A percentile compares a stretch with the other conserved stretches of the same genome.
These are phyloP conservation scores for Diplotaxis tenuifolia DNA, from an alignment of 345 rosid species.

Conservation along the genomic window DNA sequence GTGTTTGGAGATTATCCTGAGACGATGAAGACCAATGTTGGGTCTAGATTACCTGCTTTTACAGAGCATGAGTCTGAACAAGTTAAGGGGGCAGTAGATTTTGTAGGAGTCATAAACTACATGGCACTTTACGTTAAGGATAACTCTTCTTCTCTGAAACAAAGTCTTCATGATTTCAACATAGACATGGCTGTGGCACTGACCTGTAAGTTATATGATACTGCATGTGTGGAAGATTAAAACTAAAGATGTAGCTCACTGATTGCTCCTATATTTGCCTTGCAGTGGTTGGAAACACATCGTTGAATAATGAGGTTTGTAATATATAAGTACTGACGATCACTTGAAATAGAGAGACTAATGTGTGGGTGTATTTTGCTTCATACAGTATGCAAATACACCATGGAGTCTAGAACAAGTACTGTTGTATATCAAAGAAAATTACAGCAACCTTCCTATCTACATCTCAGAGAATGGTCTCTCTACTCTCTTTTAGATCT, in stretches of 20 bases:
- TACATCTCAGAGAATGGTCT: constrained; percentile 48
- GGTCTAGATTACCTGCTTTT: constrained; percentile 48
- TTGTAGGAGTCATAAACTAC: constrained; percentile 84
- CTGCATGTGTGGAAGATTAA: neutral
- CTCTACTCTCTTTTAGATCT: constrained; percentile 4
- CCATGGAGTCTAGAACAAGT: constrained; percentile 39
- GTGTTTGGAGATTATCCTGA: too few relatives aligned
- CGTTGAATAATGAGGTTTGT: constrained; percentile 4
- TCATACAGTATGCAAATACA: constrained; percentile 36
- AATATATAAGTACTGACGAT: constrained; percentile 3
- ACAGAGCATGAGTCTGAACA: constrained; percentile 52
- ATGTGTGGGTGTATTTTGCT: constrained; percentile 2
- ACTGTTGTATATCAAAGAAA: constrained; percentile 40
- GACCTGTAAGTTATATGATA: constrained; percentile 6
- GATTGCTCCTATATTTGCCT: neutral
- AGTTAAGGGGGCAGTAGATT: constrained; percentile 72
- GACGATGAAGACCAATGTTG: too few relatives aligned
- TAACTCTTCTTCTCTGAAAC: constrained; percentile 26
- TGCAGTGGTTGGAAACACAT: constrained; percentile 16
- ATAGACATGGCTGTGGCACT: constrained; percentile 12
- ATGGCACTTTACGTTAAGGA: constrained; percentile 56
- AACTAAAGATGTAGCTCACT: neutral
- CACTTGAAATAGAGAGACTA: neutral
- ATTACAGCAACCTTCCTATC: constrained; percentile 41
- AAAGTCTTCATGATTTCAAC: neutral